Conservation (phyloP, 2,329 filamentous ascomycete genomes). For the Penicillium hordei region DNA sequence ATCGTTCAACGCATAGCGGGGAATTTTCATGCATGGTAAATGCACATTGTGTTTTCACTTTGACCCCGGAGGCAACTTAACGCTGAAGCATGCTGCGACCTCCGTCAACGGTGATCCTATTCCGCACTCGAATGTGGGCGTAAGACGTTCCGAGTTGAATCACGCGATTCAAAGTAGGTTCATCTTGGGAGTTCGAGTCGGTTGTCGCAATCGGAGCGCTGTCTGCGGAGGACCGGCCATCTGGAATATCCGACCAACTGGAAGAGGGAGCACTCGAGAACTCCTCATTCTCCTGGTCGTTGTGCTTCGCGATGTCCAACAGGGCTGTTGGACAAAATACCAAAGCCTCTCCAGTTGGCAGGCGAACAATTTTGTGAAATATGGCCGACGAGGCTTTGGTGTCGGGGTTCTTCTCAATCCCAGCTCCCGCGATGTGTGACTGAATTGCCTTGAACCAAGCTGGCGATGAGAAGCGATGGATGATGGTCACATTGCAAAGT, state of each 20-base stretch:
- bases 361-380: slow-evolving; percentile 1
- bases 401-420: background rate
- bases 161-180: background rate
- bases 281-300: background rate
- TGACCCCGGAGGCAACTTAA: background rate
- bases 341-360: slow-evolving; percentile 3
- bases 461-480: slow-evolving; percentile 6
- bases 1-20: background rate
- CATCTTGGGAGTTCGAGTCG: background rate
- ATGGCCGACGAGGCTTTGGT: background rate
- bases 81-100: slow-evolving; percentile 4
- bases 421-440: slow-evolving; percentile 1
- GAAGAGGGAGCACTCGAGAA: background rate
- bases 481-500: slow-evolving; percentile 1
- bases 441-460: slow-evolving; percentile 5
- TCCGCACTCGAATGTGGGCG: slow-evolving; percentile 3
- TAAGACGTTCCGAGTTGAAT: background rate
- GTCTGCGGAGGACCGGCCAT: background rate
- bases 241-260: background rate
- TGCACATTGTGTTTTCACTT: background rate
- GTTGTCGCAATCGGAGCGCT: background rate
- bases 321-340: slow-evolving; percentile 6
- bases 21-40: background rate
- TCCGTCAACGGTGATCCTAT: slow-evolving; percentile 4
- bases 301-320: background rate